Evolutionary conservation across 345 rosid genomes (phyloP), one percentile per base, ranked within the genome.

Genomic region (Lenwebbia sp.): DNA sequence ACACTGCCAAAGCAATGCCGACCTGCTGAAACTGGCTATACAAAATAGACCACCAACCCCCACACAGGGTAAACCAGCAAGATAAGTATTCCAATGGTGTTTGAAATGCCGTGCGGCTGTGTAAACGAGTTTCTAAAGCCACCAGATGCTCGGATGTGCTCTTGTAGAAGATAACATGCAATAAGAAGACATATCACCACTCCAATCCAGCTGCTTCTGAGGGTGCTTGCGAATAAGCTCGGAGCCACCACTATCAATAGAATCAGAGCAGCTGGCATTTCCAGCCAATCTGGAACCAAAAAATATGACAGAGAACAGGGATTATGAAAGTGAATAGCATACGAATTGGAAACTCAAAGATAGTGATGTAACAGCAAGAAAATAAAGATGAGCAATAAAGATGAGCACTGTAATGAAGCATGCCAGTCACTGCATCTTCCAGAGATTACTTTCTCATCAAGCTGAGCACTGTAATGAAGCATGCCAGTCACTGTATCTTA

Each of bases 61-160:
- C 99, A 97, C 53, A 90, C 83, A 6, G 99, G 99, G 89, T 92
- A 97, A 87, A 94, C 96, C 47, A 96, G 30, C 58, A 97, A 93
- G 81, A 96, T 89, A 87, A 97, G 88, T 86, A 97, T 95, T 14
- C 99, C 99, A 17, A 95, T 4, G 3, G 98, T 96, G 90, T 95
- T 97, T 81, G 99, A 95, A 84, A 96, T 85, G 74, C 99, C 99
- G 52, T 93, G 85, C 70, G 90, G 85, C 70, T 91, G 93, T 22
- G 96, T 96, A 56, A 97, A 96, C 25, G 99, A 90, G 85, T 94
- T 95, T 84, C 96, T 94, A 93, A 97, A 94, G 57, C 99, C 99
- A n/a, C 97, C 99, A 4, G 99, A 92, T 76, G 99, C 99, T 82
- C 98, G 91, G 49, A 97, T 94, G 91, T 97, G 99, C 88, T 97